Percentiles rank a stretch among this genome's conserved stretches.
Evolutionary conservation across 495 filamentous ascomycete species (phyloP).

Genomic region (Penicillium cataractarum): DNA sequence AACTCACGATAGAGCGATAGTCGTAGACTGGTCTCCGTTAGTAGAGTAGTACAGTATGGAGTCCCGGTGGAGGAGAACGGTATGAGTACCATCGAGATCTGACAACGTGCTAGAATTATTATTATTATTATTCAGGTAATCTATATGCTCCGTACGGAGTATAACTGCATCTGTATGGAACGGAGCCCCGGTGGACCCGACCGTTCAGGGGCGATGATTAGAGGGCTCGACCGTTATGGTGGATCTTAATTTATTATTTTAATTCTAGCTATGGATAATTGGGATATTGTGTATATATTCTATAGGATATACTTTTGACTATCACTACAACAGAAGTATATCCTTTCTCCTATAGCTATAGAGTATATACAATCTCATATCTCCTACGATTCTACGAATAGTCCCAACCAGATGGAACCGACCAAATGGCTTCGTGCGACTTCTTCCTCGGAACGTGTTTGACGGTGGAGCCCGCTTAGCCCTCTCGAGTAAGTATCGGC

Average conservation of each 20-base stretch:
- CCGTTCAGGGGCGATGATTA: constrained; percentile 15
- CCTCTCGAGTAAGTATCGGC: constrained; percentile 13
- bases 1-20: not conserved
- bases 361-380: too few relatives aligned
- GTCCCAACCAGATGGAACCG: constrained; percentile 22
- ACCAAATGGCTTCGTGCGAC: constrained; percentile 6
- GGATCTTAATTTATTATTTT: too few relatives aligned
- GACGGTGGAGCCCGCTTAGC: constrained; percentile 13
- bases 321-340: too few relatives aligned
- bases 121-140: not conserved
- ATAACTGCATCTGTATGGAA: too few relatives aligned
- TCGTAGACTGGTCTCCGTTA: too few relatives aligned
- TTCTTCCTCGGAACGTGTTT: constrained; percentile 6
- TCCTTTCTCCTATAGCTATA: too few relatives aligned
- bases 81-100: not conserved
- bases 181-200: constrained; percentile 6
- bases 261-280: too few relatives aligned
- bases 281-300: too few relatives aligned
- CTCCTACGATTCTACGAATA: too few relatives aligned
- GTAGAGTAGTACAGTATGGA: too few relatives aligned
- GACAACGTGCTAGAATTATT: not conserved
- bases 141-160: not conserved
- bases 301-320: too few relatives aligned
- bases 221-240: constrained; percentile 13
- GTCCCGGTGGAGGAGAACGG: not conserved